Conservation (phyloP, 2,329 filamentous ascomycete species). For the Pyrenochaeta sp. region DNA sequence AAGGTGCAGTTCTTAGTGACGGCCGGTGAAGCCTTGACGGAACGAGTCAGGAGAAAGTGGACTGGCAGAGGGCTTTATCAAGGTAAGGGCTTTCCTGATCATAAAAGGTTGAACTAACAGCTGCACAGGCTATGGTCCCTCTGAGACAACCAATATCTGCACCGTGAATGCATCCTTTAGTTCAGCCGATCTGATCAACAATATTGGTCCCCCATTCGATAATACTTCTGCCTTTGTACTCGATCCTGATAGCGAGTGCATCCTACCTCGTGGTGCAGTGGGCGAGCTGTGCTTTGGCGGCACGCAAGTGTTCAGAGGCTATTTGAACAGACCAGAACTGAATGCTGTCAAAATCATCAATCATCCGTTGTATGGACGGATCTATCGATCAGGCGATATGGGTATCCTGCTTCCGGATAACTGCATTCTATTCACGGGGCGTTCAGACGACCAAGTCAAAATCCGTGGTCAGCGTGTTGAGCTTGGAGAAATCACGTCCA, state of each 20-base stretch:
- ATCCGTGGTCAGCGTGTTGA: conserved; percentile 82
- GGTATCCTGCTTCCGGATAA: conserved; percentile 81
- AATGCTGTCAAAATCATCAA: conserved; percentile 72
- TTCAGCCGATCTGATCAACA: conserved; percentile 67
- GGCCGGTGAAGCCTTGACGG: conserved; percentile 80
- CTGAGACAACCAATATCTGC: conserved; percentile 88
- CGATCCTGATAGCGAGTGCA: conserved; percentile 36
- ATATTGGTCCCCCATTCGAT: conserved; percentile 75
- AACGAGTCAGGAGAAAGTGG: conserved; percentile 75
- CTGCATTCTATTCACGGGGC: conserved; percentile 74
- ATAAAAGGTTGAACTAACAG: not conserved
- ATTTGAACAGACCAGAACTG: conserved; percentile 70
- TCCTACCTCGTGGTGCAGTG: conserved; percentile 73
- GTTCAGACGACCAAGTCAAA: conserved; percentile 82
- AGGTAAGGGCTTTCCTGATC: conserved; percentile 52
- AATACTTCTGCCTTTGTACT: conserved; percentile 80
- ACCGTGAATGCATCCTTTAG: conserved; percentile 71
- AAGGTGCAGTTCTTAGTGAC: conserved; percentile 78
- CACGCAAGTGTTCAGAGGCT: conserved; percentile 77
- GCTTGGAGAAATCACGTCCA: conserved; percentile 74
- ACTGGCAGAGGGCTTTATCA: conserved; percentile 72
- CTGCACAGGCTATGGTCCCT: conserved; percentile 72
- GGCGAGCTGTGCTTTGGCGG: conserved; percentile 90
- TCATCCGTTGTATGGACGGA: conserved; percentile 71
- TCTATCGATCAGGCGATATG: conserved; percentile 85